These are phyloP conservation scores for Isabelozyma rhagii DNA, from an alignment of 805 yeast genomes.

Conservation along the genomic window DNA sequence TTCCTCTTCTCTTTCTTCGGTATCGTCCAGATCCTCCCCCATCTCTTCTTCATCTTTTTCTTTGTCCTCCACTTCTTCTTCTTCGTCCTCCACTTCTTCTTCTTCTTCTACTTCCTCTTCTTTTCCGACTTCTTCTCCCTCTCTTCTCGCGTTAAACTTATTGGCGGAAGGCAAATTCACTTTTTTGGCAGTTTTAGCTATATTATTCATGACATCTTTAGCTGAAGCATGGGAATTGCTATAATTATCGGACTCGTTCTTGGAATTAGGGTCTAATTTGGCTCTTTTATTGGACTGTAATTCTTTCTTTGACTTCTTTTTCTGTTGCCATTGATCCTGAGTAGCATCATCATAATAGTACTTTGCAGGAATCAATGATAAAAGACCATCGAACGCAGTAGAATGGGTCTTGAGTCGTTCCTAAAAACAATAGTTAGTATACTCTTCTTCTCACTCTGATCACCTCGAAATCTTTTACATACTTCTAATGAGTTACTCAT, in stretches of 20 bases:
- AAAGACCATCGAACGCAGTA: conserved; percentile 80
- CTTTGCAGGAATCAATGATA: conserved; percentile 91
- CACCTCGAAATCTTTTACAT: conserved; percentile 21
- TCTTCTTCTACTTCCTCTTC: conserved; percentile 8
- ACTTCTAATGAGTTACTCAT: conserved; percentile 64
- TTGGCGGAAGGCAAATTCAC: conserved; percentile 41
- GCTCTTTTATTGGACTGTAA: conserved; percentile 56
- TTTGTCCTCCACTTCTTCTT: conserved; percentile 15
- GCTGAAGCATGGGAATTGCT: conserved; percentile 48
- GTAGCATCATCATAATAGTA: conserved; percentile 90
- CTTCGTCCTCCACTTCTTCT: conserved; percentile 16
- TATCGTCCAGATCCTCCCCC: neutral
- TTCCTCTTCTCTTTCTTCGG: conserved; percentile 5
- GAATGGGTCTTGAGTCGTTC: conserved; percentile 79
- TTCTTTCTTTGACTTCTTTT: conserved; percentile 70
- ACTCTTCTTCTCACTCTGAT: neutral
- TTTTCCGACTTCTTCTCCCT: conserved; percentile 6
- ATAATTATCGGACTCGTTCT: conserved; percentile 41
- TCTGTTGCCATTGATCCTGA: conserved; percentile 85
- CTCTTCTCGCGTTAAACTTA: conserved; percentile 14
- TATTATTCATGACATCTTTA: conserved; percentile 54
- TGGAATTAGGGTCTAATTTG: conserved; percentile 70
- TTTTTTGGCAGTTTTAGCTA: conserved; percentile 52
- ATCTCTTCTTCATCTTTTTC: conserved; percentile 10
- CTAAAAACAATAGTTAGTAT: conserved; percentile 31